Evolutionary conservation across 1,284 basidiomycete genomes (phyloP).

Genomic region (Boletus albobrunnescens): DNA sequence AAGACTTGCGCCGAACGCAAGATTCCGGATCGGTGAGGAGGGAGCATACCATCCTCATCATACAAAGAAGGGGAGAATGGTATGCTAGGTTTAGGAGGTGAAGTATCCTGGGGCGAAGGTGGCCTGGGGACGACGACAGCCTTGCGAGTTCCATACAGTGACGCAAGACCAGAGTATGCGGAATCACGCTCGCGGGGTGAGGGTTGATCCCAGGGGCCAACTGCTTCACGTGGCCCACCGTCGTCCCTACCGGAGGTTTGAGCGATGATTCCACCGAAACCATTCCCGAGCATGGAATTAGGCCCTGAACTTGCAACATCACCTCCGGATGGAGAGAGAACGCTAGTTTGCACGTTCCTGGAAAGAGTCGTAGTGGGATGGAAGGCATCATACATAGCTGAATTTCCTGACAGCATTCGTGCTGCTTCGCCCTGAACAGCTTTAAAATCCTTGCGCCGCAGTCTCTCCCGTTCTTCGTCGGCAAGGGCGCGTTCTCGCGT

Average conservation of each 20-base stretch:
- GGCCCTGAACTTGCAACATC: slow-evolving; percentile 19
- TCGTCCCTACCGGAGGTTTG: slow-evolving; percentile 31
- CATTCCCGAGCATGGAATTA: slow-evolving; percentile 26
- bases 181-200: slow-evolving; percentile 33
- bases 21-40: slow-evolving; percentile 37
- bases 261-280: slow-evolving; percentile 26
- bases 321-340: slow-evolving; percentile 22
- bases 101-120: slow-evolving; percentile 27
- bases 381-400: slow-evolving; percentile 68
- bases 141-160: slow-evolving; percentile 30
- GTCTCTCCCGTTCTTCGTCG: slow-evolving; percentile 57
- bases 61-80: slow-evolving; percentile 23
- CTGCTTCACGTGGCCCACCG: slow-evolving; percentile 15
- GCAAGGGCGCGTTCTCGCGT: slow-evolving; percentile 55
- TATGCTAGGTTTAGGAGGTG: slow-evolving; percentile 22
- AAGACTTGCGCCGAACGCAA: slow-evolving; percentile 32
- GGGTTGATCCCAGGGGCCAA: slow-evolving; percentile 34
- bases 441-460: slow-evolving; percentile 50
- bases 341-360: slow-evolving; percentile 20
- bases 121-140: slow-evolving; percentile 21
- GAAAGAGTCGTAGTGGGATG: slow-evolving; percentile 53
- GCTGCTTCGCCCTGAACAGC: slow-evolving; percentile 25
- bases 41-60: slow-evolving; percentile 35
- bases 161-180: slow-evolving; percentile 23
- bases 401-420: slow-evolving; percentile 43